phyloP scores from a whole-genome alignment of 2,329 filamentous ascomycete species.

The Periconia macrospinosa region DNA sequence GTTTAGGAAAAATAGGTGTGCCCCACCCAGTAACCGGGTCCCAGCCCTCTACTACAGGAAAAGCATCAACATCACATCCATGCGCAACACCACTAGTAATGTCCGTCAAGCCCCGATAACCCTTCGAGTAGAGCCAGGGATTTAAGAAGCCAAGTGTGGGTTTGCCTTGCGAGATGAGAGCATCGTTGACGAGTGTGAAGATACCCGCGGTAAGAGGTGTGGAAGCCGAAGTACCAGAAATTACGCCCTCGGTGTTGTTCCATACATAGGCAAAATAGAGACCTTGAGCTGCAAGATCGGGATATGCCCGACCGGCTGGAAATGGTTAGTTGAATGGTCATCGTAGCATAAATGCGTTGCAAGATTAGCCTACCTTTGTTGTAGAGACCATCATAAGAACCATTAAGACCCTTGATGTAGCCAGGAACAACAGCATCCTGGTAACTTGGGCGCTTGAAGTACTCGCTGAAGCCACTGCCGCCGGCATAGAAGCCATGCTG shows the following conservation, averaged over 20 bases:
- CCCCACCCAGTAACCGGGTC: conserved; percentile 43
- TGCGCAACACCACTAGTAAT: conserved; percentile 41
- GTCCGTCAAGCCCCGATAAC: conserved; percentile 53
- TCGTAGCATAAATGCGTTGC: neutral
- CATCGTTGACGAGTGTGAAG: conserved; percentile 65
- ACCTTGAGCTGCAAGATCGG: conserved; percentile 66
- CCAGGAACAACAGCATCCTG: conserved; percentile 49
- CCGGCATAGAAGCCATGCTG: conserved; percentile 56
- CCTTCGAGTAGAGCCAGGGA: conserved; percentile 59
- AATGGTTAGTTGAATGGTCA: no score
- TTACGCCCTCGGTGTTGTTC: conserved; percentile 40
- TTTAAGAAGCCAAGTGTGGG: conserved; percentile 61
- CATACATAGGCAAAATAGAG: conserved; percentile 49
- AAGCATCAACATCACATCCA: conserved; percentile 44
- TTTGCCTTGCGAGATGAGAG: conserved; percentile 54
- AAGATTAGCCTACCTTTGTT: conserved; percentile 37
- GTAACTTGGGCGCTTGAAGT: conserved; percentile 52
- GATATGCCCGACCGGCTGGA: conserved; percentile 57
- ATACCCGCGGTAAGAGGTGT: conserved; percentile 62
- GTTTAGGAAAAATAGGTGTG: conserved; percentile 34
- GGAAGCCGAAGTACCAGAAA: conserved; percentile 60
- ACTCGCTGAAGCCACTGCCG: conserved; percentile 53
- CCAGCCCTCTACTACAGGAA: conserved; percentile 40
- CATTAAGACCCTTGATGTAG: conserved; percentile 49
- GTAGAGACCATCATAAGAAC: conserved; percentile 53